Base-by-base conservation (phyloP, 1,284 basidiomycete genomes). In the Apiotrichum laibachii region DNA sequence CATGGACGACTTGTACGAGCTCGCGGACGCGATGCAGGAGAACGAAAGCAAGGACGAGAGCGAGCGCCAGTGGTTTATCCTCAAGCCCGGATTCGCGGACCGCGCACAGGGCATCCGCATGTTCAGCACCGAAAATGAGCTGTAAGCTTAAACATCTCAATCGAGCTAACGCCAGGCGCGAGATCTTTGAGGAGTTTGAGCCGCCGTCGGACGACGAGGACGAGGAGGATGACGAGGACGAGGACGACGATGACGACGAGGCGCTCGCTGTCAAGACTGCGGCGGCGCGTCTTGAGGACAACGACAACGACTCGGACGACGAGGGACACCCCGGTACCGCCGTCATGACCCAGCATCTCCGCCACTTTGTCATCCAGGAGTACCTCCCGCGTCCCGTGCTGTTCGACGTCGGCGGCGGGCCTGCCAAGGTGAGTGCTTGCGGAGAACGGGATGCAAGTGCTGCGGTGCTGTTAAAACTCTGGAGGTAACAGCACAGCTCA, bases 21-120 rank as follows among this genome's bases (percentile, higher is more conserved):
- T 99, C 12, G 85, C 83, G 3, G 79, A 84, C 56, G 80, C 82
- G 33, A 81, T 97, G 37, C 82, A 85, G 33, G 74, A 75, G 42
- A 77, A 77, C 48, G 73, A 59, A 37, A 21, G 5, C 9, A 39
- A 16, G 4, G 65, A 65, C 10, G 69, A 65, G 1, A 74, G 72
- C 10, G 66, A 71, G 22, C 85, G 80, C 61, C 92, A 55, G 50
- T 81, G 93, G 92, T 97, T 87, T 83, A 94, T 97, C 58, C 78
- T 99, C 55, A 99, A 99, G 79, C 94, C 96, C 42, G 92, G 92
- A 13, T 96, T 99, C 88, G 88, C 94, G 1, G 95, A 99, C 80
- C 84, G 92, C 55, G 96, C 92, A 5, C 90, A 92, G 81, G 96
- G 95, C 0, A 95, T 99, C 63, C 81, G 94, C 42, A 80, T 99